A percentile compares a stretch with the other conserved stretches of the same genome.
phyloP scores from a whole-genome alignment of 2,329 filamentous ascomycete genomes.

The Colletotrichum filicis region DNA sequence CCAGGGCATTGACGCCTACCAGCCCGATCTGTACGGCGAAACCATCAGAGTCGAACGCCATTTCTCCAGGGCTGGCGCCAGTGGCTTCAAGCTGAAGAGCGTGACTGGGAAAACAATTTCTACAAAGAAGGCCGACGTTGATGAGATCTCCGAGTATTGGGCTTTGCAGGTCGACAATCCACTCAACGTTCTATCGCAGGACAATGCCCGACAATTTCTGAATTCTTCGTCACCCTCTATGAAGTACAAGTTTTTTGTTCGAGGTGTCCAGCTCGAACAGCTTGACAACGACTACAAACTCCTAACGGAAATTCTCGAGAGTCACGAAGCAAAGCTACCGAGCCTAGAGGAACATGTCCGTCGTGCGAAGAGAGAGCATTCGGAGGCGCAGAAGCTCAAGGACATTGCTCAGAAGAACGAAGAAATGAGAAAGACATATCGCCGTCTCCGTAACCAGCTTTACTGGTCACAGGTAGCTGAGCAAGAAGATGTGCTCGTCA shows the following conservation, averaged over 20 bases:
- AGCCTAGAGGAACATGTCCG: constrained; percentile 72
- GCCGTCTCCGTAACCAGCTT: constrained; percentile 71
- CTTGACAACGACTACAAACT: constrained; percentile 91
- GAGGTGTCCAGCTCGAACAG: constrained; percentile 92
- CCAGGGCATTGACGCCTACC: constrained; percentile 84
- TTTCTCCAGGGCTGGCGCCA: constrained; percentile 79
- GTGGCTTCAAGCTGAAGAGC: constrained; percentile 89
- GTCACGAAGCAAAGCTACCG: constrained; percentile 72
- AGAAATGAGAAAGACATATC: constrained; percentile 65
- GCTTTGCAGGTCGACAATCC: constrained; percentile 96
- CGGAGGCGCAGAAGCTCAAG: constrained; percentile 36
- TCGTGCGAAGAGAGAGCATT: constrained; percentile 64
- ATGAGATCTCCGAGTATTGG: constrained; percentile 94
- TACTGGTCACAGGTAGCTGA: constrained; percentile 91
- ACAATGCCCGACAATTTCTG: constrained; percentile 92
- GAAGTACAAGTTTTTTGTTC: constrained; percentile 97
- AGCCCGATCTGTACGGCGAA: constrained; percentile 83
- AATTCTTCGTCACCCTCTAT: constrained; percentile 83
- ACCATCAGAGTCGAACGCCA: constrained; percentile 92
- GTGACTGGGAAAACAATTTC: constrained; percentile 77
- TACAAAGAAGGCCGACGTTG: constrained; percentile 85
- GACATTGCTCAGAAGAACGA: constrained; percentile 50
- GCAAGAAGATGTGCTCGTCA: constrained; percentile 68
- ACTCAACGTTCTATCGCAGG: constrained; percentile 94
- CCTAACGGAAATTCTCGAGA: constrained; percentile 82